Conservation (phyloP, 768 basidiomycete species). For the Ephemerocybe angulata region DNA sequence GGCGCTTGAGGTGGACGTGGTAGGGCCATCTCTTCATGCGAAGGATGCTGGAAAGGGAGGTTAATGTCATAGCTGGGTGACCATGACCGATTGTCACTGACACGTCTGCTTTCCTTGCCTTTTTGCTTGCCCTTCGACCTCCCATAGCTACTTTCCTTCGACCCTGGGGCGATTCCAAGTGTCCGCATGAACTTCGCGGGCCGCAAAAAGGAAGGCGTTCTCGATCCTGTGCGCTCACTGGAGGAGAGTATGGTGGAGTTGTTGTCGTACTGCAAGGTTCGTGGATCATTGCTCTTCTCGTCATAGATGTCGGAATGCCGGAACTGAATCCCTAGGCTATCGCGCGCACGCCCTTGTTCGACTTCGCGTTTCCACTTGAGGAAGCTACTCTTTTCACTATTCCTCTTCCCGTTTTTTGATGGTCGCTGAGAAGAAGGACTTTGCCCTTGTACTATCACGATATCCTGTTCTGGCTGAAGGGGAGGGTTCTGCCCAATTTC, state of each 20-base stretch:
- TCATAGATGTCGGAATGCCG: conserved; percentile 34
- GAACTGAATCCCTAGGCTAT: conserved; percentile 38
- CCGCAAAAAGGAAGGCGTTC: conserved; percentile 26
- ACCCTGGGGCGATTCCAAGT: conserved; percentile 10
- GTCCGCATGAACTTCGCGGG: conserved; percentile 15
- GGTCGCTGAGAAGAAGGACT: neutral
- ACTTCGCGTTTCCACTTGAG: conserved; percentile 42
- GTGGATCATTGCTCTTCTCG: conserved; percentile 13
- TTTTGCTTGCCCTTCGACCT: conserved; percentile 26
- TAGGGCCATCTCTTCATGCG: conserved; percentile 10
- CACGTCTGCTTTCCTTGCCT: conserved; percentile 33
- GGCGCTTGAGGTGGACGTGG: neutral
- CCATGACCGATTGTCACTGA: conserved; percentile 30
- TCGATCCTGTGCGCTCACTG: conserved; percentile 11
- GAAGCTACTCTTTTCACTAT: conserved; percentile 37
- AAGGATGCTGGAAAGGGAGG: conserved; percentile 26
- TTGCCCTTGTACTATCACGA: neutral
- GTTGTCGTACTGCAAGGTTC: conserved; percentile 9
- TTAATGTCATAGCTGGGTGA: conserved; percentile 34
- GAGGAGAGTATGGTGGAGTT: conserved; percentile 8
- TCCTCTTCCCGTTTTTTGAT: conserved; percentile 11
- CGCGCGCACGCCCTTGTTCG: conserved; percentile 29
- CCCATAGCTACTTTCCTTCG: conserved; percentile 1
- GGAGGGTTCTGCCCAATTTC: conserved; percentile 18
- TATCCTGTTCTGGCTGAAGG: neutral